Base-by-base conservation (phyloP, 805 yeast species). In the Clavispora fructus region DNA sequence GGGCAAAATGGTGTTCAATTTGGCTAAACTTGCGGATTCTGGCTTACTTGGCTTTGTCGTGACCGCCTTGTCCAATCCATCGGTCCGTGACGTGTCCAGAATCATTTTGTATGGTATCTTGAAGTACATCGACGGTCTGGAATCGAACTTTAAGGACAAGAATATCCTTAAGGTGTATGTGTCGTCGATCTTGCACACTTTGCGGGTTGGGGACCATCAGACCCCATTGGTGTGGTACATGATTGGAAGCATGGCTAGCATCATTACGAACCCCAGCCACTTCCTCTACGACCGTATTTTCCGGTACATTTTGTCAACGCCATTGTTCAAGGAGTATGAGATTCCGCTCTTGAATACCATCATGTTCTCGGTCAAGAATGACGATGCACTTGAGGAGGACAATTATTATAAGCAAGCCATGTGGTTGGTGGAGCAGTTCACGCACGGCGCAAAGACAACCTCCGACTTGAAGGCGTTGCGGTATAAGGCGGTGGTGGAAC, bases 261-360 rank as follows among this genome's bases (percentile, higher is more conserved):
- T 87, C 1, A 60, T 87, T 47, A 61, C 73, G 6, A 80, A 83
- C 50, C 96, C 97, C 0, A 79, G 82, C 0, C 92, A 87, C 51
- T 75, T 74, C 54, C 61, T 92, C 17, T 87, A 84, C 62, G 96
- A 90, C 51, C 79, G 80, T 53, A 79, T 80, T 0, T 79, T 74
- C 55, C 76, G 83, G 48, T 88, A 82, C 75, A 71, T 90, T 10
- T 66, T 88, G 32, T 66, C 78, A 5, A 77, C 79, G 33, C 83
- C 87, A 3, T 61, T 59, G 13, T 57, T 76, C 40, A 65, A 65
- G 49, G 43, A 58, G 6, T 58, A 54, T 43, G 80, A 74, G 25
- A 56, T 79, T 38, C 84, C 85, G 4, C 55, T 79, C 38, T 74
- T 64, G 57, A 66, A 63, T 31, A 44, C 66, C 3, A 69, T 79